Evolutionary conservation across 2,329 filamentous ascomycete species (phyloP), one percentile per base, ranked within the genome.

Genomic region (Xylariaceae sp.): DNA sequence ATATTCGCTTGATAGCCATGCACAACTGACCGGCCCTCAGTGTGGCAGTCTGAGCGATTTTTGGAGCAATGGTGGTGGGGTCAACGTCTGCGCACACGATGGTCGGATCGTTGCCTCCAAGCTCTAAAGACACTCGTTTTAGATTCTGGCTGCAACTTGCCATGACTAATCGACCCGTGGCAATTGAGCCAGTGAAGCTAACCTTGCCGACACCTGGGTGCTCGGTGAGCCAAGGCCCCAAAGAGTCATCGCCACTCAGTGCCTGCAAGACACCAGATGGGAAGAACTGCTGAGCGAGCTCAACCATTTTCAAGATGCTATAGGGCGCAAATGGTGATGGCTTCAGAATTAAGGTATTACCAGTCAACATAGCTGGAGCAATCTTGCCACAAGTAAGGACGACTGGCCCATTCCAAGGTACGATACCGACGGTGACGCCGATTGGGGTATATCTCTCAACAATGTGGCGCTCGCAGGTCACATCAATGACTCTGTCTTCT

Each of bases 231-330:
- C 70, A 72, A 1, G 76, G 77, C 3, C 82, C 82, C 5, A 85
- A 72, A 34, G 70, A 67, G 53, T 84, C 80, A 41, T 78, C 78
- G 6, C 81, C 82, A 41, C 76, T 76, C 2, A 85, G 62, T 0
- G 70, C 75, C 55, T 84, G 80, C 2, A 85, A 59, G n/a, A 85
- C 77, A 32, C 82, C 82, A 1, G 77, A 73, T 2, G 79, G 79
- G 63, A 84, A 79, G 63, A 82, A 67, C 19, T 72, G 59, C 45
- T 76, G 70, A 0, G 71, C 77, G 2, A 85, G 59, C 61, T 85
- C 79, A 11, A 70, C 74, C n/a, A 82, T 21, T 62, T 85, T 85
- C 32, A 86, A 66, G 4, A 67, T 66, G 2, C 36, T 39, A 29
- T 58, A 56, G 1, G 55, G 55, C 0, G 79, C 79, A 59, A 75